Base-by-base conservation (phyloP, 148 eudicot genomes). In the Spergularia bocconei region DNA sequence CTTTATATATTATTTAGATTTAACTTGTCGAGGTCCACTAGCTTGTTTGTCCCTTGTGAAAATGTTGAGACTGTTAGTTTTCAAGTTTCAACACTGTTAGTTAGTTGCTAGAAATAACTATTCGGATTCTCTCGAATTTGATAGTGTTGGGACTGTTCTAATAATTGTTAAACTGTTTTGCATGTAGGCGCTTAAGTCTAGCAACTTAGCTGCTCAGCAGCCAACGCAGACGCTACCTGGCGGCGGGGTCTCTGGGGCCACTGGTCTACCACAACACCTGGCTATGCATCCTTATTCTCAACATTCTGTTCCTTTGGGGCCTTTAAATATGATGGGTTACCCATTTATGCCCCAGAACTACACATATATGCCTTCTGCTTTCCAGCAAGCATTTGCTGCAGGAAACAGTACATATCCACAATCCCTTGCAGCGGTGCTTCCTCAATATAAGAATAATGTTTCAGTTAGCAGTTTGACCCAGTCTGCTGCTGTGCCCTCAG, bases 301-400 rank as follows among this genome's bases (percentile, higher is more conserved):
- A 76, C 88, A 86, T 38, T 80, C 91, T 15, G 88, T 93, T 72
- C 93, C 93, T 29, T 71, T 91, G 87, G 96, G 96, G 25, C 87
- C 87, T 1, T 89, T 81, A 67, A 91, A 87, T 82, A 91, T 93
- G 96, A 86, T 93, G 33, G 77, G 93, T 33, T 91, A 89, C 63
- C 96, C 93, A 5, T 89, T 85, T 67, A 62, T 93, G 80, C 91
- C 90, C 50, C 96, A 87, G 70, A 90, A 84, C 75, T 95, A 91
- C 79, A 77, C 93, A 1, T 90, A 90, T 75, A 73, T 95, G 93
- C 92, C 98, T 9, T 86, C 91, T 73, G 91, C 92, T 17, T 95
- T 85, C 81, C 97, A 87, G 82, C 98, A 88, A 79, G 84, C 91
- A 39, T 87, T 85, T 87, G 91, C 93, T 33, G 74, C 84, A 1